Base-by-base conservation (phyloP, 2,329 filamentous ascomycete genomes). In the Epichloe festucae region DNA sequence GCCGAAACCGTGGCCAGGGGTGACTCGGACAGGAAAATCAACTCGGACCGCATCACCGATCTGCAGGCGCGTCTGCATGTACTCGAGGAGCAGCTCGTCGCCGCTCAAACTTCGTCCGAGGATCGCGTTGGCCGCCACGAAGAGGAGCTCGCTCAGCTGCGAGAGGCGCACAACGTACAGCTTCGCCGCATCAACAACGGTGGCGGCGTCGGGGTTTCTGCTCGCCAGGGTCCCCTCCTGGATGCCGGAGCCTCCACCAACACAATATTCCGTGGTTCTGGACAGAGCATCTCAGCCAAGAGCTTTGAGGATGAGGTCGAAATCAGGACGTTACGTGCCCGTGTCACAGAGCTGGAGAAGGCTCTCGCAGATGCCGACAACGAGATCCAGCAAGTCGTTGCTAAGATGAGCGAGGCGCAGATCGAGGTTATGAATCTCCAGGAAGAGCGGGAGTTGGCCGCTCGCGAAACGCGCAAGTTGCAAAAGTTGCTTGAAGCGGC, bases 91-190 rank as follows among this genome's bases (percentile, higher is more conserved):
- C 81, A 85, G 59, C 79, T 98, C 21, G 76, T 94, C 50, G 71
- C 80, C 19, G 89, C 91, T 2, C 91, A 97, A 66, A 84, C 88
- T 52, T 79, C 85, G 19, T 91, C 89, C 0, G 93, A 98, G 65
- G 89, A 91, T 47, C 83, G 84, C 40, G 81, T 97, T 52, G 72
- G 79, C 43, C 83, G 82, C 47, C 89, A 96, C 62, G 93, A 97
- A 65, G 88, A 93, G 39, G 89, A 96, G 67, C 78, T 95, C 39
- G 73, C 79, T 17, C 73, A 77, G 21, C 71, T 97, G 51, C 84
- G 85, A 58, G 88, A 94, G 52, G 85, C 81, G 53, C 83, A 93
- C 62, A 88, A 79, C 62, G 74, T 75, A 17, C 86, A 93, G 61
- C 78, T 97, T 35, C 82, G 83, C 57, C 85, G 91, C 14, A 78